A percentile compares a stretch with the other conserved stretches of the same genome.
Conservation (phyloP, 768 basidiomycete genomes). For the Lactarius hatsudake region DNA sequence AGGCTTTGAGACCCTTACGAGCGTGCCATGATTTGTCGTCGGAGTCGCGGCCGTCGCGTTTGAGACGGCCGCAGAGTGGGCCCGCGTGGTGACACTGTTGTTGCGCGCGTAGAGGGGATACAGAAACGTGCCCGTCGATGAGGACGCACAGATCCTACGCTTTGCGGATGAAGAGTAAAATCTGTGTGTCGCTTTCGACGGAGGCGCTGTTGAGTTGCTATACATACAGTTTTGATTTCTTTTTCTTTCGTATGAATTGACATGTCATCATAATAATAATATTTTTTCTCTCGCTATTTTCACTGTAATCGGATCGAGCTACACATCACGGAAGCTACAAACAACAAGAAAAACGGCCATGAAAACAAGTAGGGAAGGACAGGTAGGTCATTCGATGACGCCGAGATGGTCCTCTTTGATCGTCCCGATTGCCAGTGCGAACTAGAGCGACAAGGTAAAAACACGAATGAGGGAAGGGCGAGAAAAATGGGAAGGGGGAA, state of each 20-base stretch:
- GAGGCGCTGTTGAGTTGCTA: not conserved
- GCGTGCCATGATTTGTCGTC: constrained; percentile 85
- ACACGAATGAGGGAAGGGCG: not conserved
- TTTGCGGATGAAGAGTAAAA: constrained; percentile 67
- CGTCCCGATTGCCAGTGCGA: constrained; percentile 94
- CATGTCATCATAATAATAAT: not conserved
- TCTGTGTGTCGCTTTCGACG: not conserved
- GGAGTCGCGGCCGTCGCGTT: constrained; percentile 73
- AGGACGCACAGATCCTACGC: constrained; percentile 81
- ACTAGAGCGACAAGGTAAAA: constrained; percentile 46
- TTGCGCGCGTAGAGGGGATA: constrained; percentile 52
- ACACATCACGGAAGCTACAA: not conserved
- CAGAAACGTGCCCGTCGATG: constrained; percentile 74
- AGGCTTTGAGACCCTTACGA: constrained; percentile 67
- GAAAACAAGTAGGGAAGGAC: not conserved
- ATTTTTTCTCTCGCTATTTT: not conserved
- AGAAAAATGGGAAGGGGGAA: not conserved
- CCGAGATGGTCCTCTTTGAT: constrained; percentile 98
- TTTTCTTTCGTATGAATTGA: not conserved
- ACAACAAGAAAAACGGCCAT: constrained; percentile 2
- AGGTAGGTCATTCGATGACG: constrained; percentile 62
- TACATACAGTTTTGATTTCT: not conserved
- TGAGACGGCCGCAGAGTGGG: constrained; percentile 55
- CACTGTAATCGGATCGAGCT: not conserved
- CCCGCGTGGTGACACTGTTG: constrained; percentile 39